phyloP scores from a whole-genome alignment of 345 rosid species.

The Hibiscus tridactylites region DNA sequence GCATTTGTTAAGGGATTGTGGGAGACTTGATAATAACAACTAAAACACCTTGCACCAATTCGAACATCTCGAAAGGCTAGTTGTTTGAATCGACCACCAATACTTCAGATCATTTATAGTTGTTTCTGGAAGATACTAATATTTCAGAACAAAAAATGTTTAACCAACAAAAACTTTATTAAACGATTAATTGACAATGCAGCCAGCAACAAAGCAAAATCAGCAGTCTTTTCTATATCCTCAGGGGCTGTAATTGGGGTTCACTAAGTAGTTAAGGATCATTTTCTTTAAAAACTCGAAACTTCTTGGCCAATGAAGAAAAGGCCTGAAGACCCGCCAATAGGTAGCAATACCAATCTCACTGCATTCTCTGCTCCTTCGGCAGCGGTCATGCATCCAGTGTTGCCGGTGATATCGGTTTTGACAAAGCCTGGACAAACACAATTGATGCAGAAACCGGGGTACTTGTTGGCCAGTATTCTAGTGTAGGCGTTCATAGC shows the following conservation, averaged over 20 bases:
- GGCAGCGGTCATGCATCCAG: neutral
- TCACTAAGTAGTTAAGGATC: neutral
- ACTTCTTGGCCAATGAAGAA: neutral
- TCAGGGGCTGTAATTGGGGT: neutral
- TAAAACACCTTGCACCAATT: neutral
- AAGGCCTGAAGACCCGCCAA: constrained; percentile 8
- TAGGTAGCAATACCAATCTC: neutral
- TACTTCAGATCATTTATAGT: no score
- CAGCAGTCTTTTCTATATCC: neutral
- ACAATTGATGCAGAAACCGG: constrained; percentile 16
- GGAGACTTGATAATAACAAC: neutral
- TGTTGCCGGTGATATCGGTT: constrained; percentile 21
- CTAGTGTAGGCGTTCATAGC: constrained; percentile 33
- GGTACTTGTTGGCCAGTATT: constrained; percentile 21
- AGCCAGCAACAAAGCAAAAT: neutral
- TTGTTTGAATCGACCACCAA: no score
- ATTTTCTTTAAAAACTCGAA: neutral
- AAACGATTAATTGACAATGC: no score
- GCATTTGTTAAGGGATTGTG: neutral
- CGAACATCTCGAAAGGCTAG: no score
- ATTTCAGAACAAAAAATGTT: no score
- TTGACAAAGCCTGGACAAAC: constrained; percentile 28
- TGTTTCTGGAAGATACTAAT: no score
- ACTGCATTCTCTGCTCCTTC: constrained; percentile 10
- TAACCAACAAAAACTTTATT: no score